Conservation (phyloP, 495 filamentous ascomycete species). For the Penicillium goetzii region DNA sequence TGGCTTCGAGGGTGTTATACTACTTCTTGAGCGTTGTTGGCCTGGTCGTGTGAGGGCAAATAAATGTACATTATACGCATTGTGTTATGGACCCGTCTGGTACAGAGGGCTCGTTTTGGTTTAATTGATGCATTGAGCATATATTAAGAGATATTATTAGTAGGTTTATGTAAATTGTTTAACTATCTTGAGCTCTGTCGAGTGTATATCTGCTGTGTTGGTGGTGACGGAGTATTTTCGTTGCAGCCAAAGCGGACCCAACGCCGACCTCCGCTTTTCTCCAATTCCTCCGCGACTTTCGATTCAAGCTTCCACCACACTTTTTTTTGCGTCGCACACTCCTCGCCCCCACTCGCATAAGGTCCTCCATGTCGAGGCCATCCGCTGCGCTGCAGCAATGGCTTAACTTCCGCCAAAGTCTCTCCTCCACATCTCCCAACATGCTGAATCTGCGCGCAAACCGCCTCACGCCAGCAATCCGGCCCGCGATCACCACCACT, state of each 20-base stretch:
- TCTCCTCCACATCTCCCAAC: slow-evolving; percentile 1
- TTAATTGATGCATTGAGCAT: slow-evolving; percentile 41
- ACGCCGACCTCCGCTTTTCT: slow-evolving; percentile 20
- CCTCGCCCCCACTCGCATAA: not conserved
- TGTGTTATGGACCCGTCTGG: slow-evolving; percentile 42
- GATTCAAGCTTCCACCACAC: slow-evolving; percentile 14
- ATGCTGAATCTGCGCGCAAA: not conserved
- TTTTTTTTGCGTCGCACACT: slow-evolving; percentile 10
- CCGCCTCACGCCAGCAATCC: slow-evolving; percentile 10
- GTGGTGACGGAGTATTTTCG: not conserved
- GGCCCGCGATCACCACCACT: slow-evolving; percentile 14
- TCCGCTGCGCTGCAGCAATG: slow-evolving; percentile 19
- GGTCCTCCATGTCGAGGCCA: slow-evolving; percentile 19
- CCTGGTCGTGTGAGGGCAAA: slow-evolving; percentile 38
- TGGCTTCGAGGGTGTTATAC: slow-evolving; percentile 24
- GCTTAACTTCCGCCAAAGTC: slow-evolving; percentile 15
- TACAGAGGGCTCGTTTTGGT: slow-evolving; percentile 34
- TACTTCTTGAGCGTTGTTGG: slow-evolving; percentile 37
- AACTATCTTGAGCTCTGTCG: not conserved
- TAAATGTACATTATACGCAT: slow-evolving; percentile 55
- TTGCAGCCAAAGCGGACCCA: slow-evolving; percentile 13
- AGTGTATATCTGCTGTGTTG: not conserved
- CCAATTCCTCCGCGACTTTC: slow-evolving; percentile 8
- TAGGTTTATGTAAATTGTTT: not conserved
- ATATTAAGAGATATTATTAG: slow-evolving; percentile 6